phyloP scores from a whole-genome alignment of 2,329 filamentous ascomycete genomes.

The Sphaceloma murrayae region DNA sequence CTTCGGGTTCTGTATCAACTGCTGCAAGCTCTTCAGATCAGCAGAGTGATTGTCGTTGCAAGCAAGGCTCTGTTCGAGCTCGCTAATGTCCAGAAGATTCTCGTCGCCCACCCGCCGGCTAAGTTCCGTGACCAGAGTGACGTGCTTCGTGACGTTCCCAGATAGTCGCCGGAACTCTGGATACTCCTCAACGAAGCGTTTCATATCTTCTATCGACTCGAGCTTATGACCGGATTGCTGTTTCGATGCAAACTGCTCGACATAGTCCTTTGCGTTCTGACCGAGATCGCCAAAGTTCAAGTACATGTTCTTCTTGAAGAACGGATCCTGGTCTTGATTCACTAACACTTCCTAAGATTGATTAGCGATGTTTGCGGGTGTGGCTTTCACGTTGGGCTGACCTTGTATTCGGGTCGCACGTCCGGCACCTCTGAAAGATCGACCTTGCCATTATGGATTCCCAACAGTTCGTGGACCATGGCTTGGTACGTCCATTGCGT shows the following conservation, averaged over 20 bases:
- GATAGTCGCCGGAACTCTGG: slow-evolving; percentile 95
- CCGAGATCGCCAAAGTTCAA: slow-evolving; percentile 94
- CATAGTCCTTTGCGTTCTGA: slow-evolving; percentile 96
- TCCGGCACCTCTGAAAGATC: slow-evolving; percentile 77
- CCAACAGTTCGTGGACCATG: slow-evolving; percentile 96
- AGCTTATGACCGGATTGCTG: slow-evolving; percentile 95
- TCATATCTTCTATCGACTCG: slow-evolving; percentile 97
- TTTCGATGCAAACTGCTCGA: slow-evolving; percentile 94
- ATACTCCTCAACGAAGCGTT: slow-evolving; percentile 97
- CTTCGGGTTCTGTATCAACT: slow-evolving; percentile 67
- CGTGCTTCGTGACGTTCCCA: slow-evolving; percentile 96
- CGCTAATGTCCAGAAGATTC: slow-evolving; percentile 86
- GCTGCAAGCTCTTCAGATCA: slow-evolving; percentile 88
- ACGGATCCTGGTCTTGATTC: slow-evolving; percentile 93
- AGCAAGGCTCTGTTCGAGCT: slow-evolving; percentile 90
- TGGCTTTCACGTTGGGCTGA: slow-evolving; percentile 17
- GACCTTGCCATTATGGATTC: slow-evolving; percentile 90
- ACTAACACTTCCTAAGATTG: slow-evolving; percentile 73
- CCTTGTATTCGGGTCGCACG: slow-evolving; percentile 69
- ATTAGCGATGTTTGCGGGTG: not conserved
- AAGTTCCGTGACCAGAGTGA: slow-evolving; percentile 87
- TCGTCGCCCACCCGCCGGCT: slow-evolving; percentile 80
- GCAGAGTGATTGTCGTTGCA: slow-evolving; percentile 91
- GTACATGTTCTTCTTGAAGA: slow-evolving; percentile 99
- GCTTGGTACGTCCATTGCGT: slow-evolving; percentile 99